Conservation (phyloP, 106 monocot genomes). For the Alisma plantagoaquatica region DNA sequence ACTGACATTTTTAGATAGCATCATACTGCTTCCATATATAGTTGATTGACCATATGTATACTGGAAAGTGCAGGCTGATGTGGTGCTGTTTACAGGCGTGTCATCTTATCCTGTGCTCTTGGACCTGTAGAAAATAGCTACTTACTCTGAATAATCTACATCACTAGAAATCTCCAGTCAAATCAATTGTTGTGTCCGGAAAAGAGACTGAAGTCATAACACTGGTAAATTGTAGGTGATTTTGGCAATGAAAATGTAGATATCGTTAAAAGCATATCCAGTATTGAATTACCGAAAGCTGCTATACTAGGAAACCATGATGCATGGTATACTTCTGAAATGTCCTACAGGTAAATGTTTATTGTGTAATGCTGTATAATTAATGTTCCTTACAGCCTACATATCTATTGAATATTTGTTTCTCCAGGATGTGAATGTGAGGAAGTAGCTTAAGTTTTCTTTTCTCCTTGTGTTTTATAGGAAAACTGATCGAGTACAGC, state of each 20-base stretch:
- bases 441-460: too few relatives aligned
- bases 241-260: slow-evolving; percentile 96
- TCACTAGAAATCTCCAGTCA: too few relatives aligned
- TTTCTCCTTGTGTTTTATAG: slow-evolving; percentile 29
- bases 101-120: slow-evolving; percentile 10
- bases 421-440: neutral
- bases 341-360: slow-evolving; percentile 57
- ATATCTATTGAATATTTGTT: too few relatives aligned
- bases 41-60: too few relatives aligned
- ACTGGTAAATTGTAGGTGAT: slow-evolving; percentile 70
- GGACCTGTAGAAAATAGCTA: neutral
- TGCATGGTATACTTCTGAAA: slow-evolving; percentile 60
- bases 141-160: neutral
- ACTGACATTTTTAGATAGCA: too few relatives aligned
- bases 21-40: too few relatives aligned
- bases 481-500: slow-evolving; percentile 59
- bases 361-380: too few relatives aligned
- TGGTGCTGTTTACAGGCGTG: slow-evolving; percentile 93
- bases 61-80: slow-evolving; percentile 71
- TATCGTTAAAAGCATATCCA: slow-evolving; percentile 76
- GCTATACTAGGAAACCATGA: slow-evolving; percentile 94
- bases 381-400: too few relatives aligned
- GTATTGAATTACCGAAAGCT: slow-evolving; percentile 64
- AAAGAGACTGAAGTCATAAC: too few relatives aligned
- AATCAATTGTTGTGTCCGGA: too few relatives aligned